Evolutionary conservation across 2,329 filamentous ascomycete genomes (phyloP).

Genomic region (Huntiella savannae): DNA sequence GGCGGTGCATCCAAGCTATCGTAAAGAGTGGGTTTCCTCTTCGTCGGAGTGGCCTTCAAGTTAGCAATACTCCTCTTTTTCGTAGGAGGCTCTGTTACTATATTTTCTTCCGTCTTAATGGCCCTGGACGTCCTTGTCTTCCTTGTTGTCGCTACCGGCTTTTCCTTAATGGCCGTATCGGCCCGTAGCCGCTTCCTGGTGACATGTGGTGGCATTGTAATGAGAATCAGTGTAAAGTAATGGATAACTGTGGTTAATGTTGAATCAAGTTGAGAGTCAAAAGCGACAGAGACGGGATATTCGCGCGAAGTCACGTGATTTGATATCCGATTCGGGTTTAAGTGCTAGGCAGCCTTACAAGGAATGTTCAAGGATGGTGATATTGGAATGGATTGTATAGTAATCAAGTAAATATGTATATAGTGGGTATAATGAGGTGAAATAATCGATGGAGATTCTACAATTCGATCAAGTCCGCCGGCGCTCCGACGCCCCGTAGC

Average conservation of each 20-base stretch:
- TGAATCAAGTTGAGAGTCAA: neutral
- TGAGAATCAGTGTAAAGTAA: neutral
- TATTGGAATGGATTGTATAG: no score
- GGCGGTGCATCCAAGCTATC: conserved; percentile 37
- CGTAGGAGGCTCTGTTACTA: neutral
- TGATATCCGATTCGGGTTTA: neutral
- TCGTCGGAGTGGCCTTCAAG: conserved; percentile 12
- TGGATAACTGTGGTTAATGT: neutral
- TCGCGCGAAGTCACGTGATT: conserved; percentile 10
- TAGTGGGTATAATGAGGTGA: neutral
- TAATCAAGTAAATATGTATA: no score
- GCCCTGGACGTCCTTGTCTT: conserved; percentile 11
- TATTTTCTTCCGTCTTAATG: conserved; percentile 7
- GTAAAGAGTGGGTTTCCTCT: conserved; percentile 38
- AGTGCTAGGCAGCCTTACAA: neutral
- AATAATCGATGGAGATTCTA: neutral
- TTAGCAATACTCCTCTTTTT: neutral
- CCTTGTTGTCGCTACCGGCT: neutral
- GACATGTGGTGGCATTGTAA: conserved; percentile 45
- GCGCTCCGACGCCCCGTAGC: conserved; percentile 65
- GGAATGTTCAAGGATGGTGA: no score
- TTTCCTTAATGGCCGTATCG: conserved; percentile 12
- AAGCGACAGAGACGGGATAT: neutral
- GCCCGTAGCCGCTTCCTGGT: conserved; percentile 43
- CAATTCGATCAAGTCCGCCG: conserved; percentile 46